These are phyloP conservation scores for Vitis hybrid DNA, from an alignment of 177 flowering plant genomes.

Conservation along the genomic window DNA sequence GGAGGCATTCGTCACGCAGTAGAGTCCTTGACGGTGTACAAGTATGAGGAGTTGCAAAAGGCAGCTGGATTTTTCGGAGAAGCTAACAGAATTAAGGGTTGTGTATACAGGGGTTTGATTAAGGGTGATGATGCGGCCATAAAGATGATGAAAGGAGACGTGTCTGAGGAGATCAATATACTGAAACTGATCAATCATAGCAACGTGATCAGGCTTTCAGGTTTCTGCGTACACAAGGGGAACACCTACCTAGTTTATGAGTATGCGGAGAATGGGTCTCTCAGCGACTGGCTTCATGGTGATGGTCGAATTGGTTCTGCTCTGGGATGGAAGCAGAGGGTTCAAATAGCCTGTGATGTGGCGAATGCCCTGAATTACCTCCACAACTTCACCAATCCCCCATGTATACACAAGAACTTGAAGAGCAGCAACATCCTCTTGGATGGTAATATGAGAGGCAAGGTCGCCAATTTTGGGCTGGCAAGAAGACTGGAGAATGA, in stretches of 20 bases:
- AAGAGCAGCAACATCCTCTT: constrained; percentile 64
- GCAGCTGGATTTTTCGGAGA: constrained; percentile 57
- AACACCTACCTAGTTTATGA: constrained; percentile 68
- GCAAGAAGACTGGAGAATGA: constrained; percentile 40
- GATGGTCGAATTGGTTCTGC: constrained; percentile 1
- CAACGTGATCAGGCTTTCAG: constrained; percentile 62
- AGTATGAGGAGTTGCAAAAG: constrained; percentile 46
- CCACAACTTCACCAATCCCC: constrained; percentile 59
- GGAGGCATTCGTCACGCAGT: constrained; percentile 35
- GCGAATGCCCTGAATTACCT: constrained; percentile 76
- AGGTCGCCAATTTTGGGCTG: constrained; percentile 61
- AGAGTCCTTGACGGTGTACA: constrained; percentile 53
- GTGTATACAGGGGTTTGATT: constrained; percentile 51
- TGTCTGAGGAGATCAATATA: constrained; percentile 50
- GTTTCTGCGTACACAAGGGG: constrained; percentile 61
- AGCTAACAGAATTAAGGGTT: constrained; percentile 46
- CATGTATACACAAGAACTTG: constrained; percentile 69
- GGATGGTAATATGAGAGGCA: constrained; percentile 53
- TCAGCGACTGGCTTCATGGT: constrained; percentile 48
- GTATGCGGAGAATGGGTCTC: constrained; percentile 63
- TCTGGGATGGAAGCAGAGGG: constrained; percentile 68
- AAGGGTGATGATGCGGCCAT: constrained; percentile 65
- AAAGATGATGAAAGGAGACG: constrained; percentile 68
- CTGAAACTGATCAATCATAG: constrained; percentile 66
- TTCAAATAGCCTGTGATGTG: constrained; percentile 62